These are phyloP conservation scores for Funneliformis mosseae DNA, from an alignment of 192 early-diverging fungal species.

Conservation along the genomic window DNA sequence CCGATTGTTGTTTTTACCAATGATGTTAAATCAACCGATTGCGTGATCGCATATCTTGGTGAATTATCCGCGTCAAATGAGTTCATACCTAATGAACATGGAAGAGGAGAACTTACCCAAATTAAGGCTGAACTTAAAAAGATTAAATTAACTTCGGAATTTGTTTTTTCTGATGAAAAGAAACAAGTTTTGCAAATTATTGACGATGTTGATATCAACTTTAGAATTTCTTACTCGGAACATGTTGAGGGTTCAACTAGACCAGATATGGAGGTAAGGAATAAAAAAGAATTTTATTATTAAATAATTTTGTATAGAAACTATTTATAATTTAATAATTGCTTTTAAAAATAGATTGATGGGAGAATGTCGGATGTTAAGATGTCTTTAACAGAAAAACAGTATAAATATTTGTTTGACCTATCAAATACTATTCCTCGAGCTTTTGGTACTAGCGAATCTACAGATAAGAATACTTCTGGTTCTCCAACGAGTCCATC, in stretches of 20 bases:
- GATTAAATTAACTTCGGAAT: conserved; percentile 61
- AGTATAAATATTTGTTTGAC: conserved; percentile 82
- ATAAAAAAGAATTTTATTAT: background rate
- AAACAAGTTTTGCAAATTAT: conserved; percentile 74
- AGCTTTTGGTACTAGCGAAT: conserved; percentile 43
- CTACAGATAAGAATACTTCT: conserved; percentile 32
- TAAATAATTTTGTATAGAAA: background rate
- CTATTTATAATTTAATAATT: background rate
- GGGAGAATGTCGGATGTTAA: conserved; percentile 73
- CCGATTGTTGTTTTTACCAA: conserved; percentile 86
- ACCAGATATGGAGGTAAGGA: conserved; percentile 55
- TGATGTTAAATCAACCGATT: conserved; percentile 56
- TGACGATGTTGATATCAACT: conserved; percentile 80
- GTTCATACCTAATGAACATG: conserved; percentile 61
- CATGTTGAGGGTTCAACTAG: conserved; percentile 55
- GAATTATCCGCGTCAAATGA: conserved; percentile 81
- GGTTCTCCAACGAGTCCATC: conserved; percentile 8
- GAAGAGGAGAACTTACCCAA: conserved; percentile 56
- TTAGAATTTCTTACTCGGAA: conserved; percentile 63
- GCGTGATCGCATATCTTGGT: conserved; percentile 81
- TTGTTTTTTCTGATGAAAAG: conserved; percentile 44
- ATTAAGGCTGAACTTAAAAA: conserved; percentile 64
- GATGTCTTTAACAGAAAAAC: conserved; percentile 77
- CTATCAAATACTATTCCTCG: conserved; percentile 56
- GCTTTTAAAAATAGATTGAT: conserved; percentile 39